A percentile compares a stretch with the other conserved stretches of the same genome.
phyloP scores from a whole-genome alignment of 805 yeast species.

The Wickerhamomyces sydowiorum region DNA sequence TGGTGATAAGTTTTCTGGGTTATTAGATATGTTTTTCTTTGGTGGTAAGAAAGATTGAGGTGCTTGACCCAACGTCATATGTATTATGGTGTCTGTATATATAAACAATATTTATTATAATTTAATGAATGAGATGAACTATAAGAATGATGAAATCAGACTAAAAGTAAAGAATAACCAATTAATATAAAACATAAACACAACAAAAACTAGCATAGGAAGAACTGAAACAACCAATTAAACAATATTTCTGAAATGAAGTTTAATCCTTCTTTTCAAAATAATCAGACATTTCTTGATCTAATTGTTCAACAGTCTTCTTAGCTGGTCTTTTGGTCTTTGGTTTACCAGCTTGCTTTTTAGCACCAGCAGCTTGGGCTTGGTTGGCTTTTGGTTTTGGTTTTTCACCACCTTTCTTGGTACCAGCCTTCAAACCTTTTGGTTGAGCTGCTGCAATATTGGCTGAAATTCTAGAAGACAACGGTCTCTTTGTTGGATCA shows the following conservation, averaged over 20 bases:
- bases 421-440: constrained; percentile 10
- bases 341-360: constrained; percentile 11
- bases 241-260: not conserved
- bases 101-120: no score
- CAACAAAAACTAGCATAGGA: no score
- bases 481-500: constrained; percentile 76
- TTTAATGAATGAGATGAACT: no score
- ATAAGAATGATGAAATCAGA: no score
- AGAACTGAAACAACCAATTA: not conserved
- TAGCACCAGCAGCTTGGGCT: constrained; percentile 11
- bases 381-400: constrained; percentile 2
- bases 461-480: constrained; percentile 67
- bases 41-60: constrained; percentile 3
- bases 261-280: constrained; percentile 46
- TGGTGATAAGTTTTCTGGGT: constrained; percentile 42
- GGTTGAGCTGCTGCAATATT: constrained; percentile 25
- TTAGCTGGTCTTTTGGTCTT: constrained; percentile 39
- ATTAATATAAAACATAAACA: no score
- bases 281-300: constrained; percentile 97
- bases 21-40: constrained; percentile 17
- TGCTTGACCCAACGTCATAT: no score
- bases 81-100: no score
- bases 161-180: no score
- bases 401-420: constrained; percentile 13
- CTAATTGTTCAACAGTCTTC: constrained; percentile 89